Conservation (phyloP, 495 filamentous ascomycete species). For the Xylaria palmicola region DNA sequence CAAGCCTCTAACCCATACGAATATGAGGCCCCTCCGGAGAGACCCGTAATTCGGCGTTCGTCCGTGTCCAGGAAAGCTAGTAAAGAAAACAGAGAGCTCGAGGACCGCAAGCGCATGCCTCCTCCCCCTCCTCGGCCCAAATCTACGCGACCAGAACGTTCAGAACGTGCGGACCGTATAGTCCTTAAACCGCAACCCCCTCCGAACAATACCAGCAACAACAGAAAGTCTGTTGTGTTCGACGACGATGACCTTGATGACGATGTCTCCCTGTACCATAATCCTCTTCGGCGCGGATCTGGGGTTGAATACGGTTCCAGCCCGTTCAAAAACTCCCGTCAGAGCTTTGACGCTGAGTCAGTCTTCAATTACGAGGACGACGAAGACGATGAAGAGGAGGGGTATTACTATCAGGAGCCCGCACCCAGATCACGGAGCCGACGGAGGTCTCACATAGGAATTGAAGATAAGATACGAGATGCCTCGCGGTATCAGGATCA, state of each 20-base stretch:
- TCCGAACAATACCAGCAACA: constrained; percentile 21
- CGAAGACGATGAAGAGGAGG: constrained; percentile 6
- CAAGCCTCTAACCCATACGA: constrained; percentile 31
- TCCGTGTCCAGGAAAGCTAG: constrained; percentile 38
- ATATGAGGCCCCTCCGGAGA: constrained; percentile 27
- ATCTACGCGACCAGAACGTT: constrained; percentile 36
- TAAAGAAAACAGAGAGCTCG: constrained; percentile 35
- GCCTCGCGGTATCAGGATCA: constrained; percentile 53
- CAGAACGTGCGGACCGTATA: constrained; percentile 21
- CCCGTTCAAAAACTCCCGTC: constrained; percentile 21
- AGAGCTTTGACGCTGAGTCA: constrained; percentile 29
- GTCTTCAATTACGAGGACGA: constrained; percentile 19
- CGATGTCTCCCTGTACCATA: constrained; percentile 32
- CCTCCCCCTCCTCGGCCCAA: constrained; percentile 42
- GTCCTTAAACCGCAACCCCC: constrained; percentile 37
- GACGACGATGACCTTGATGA: constrained; percentile 35
- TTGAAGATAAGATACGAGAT: constrained; percentile 49
- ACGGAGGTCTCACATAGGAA: constrained; percentile 33
- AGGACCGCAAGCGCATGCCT: constrained; percentile 42
- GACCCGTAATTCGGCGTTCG: constrained; percentile 33
- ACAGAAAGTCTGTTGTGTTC: constrained; percentile 35
- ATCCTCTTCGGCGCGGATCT: constrained; percentile 23
- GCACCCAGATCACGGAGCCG: constrained; percentile 24
- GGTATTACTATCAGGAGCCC: constrained; percentile 4
- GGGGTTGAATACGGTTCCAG: constrained; percentile 31